Percentiles rank a stretch among this genome's conserved stretches.
phyloP scores from a whole-genome alignment of 2,329 filamentous ascomycete genomes.

The Dendryphion nanum region DNA sequence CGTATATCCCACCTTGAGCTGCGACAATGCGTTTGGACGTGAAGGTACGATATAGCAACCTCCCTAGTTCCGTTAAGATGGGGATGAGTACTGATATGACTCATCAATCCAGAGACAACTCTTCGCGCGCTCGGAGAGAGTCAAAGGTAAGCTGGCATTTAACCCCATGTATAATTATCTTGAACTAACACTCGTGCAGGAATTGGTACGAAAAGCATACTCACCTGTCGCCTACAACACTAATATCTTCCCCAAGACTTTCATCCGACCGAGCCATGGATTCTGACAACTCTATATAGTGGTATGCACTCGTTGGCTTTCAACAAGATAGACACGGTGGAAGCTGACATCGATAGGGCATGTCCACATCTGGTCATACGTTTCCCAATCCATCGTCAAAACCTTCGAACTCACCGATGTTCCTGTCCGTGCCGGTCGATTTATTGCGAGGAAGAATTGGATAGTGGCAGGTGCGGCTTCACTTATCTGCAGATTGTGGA shows the following conservation, averaged over 20 bases:
- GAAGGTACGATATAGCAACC: slow-evolving; percentile 37
- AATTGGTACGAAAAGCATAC: slow-evolving; percentile 37
- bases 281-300: slow-evolving; percentile 92
- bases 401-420: slow-evolving; percentile 99
- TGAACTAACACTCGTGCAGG: slow-evolving; percentile 29
- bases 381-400: slow-evolving; percentile 77
- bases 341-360: slow-evolving; percentile 63
- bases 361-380: slow-evolving; percentile 99
- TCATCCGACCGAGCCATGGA: slow-evolving; percentile 93
- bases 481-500: background rate
- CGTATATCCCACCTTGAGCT: slow-evolving; percentile 23
- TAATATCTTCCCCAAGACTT: slow-evolving; percentile 95
- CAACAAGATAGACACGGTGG: slow-evolving; percentile 3
- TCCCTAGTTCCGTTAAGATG: background rate
- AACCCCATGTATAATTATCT: slow-evolving; percentile 4
- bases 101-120: slow-evolving; percentile 65
- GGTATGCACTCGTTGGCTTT: slow-evolving; percentile 53
- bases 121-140: slow-evolving; percentile 88
- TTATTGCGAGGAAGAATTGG: slow-evolving; percentile 98
- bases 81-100: slow-evolving; percentile 1
- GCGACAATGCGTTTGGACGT: slow-evolving; percentile 46
- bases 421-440: slow-evolving; percentile 92
- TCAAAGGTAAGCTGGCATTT: slow-evolving; percentile 57
- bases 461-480: slow-evolving; percentile 71
- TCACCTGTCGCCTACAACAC: too few relatives aligned